Base-by-base conservation (phyloP, 768 basidiomycete genomes). In the Lentinula lateritia region DNA sequence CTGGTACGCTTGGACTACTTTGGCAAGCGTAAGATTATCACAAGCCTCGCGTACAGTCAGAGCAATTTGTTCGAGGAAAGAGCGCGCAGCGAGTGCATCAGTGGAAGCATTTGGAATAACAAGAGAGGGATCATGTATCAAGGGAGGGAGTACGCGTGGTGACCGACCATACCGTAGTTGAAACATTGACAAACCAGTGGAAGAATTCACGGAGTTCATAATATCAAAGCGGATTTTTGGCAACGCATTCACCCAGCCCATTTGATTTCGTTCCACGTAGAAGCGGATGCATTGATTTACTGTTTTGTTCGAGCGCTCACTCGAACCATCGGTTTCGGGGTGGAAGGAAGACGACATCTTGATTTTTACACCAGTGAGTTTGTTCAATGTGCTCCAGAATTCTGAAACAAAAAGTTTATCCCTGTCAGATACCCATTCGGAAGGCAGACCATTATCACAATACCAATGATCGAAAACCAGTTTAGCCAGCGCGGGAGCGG, bases 341-440 rank as follows among this genome's bases (percentile, higher is more conserved):
- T 77, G 76, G 41, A 67, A 77, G 0, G 74, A 62, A 0, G 73
- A 69, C 0, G 74, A 76, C 64, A 78, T 67, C 10, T 68, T 66
- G 0, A 73, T 43, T 18, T 72, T 67, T 5, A 69, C 63, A 0
- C 73, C 70, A 3, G 71, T 63, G 4, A 68, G 52, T 7, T 20
- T 38, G 10, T 16, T 5, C 8, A 75, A 62, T 0, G 63, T 50
- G 20, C 42, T 50, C 75, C 75, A 76, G 62, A 76, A 74, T 6
- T 16, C 5, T 0, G 68, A 71, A 2, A 71, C 66, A 53, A 75
- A 76, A 8, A 70, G 61, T 23, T 70, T 65, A 41, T 73, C 72
- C 2, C 73, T 52, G 58, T 77, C 73, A 15, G 58, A 66, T 0
- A 76, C 65, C 16, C 75, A 66, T 1, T 63, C 34, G 0, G 43